phyloP scores from a whole-genome alignment of 2,329 filamentous ascomycete species.

The Fusarium pseudocircinatum region DNA sequence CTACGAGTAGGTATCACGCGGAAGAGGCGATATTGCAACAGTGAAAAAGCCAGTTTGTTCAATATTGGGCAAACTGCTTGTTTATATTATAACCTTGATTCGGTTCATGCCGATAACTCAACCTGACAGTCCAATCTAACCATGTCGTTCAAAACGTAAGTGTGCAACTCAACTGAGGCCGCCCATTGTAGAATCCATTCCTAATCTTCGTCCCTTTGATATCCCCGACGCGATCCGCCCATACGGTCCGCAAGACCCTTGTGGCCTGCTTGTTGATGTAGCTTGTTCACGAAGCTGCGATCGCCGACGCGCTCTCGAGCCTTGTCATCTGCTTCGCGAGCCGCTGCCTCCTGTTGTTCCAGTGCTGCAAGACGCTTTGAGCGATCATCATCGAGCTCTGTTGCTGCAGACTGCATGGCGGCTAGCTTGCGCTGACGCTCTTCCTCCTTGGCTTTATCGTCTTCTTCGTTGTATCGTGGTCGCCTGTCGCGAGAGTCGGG shows the following conservation, averaged over 20 bases:
- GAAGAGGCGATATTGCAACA: neutral
- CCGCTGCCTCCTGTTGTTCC: conserved; percentile 70
- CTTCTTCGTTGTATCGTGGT: conserved; percentile 35
- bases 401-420: conserved; percentile 77
- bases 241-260: conserved; percentile 63
- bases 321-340: conserved; percentile 73
- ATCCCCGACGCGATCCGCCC: conserved; percentile 57
- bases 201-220: conserved; percentile 58
- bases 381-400: conserved; percentile 75
- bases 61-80: neutral
- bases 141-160: neutral
- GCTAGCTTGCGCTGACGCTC: conserved; percentile 74
- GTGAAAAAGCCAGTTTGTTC: neutral
- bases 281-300: conserved; percentile 69
- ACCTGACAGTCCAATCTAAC: neutral
- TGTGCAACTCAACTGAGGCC: neutral
- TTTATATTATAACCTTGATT: neutral
- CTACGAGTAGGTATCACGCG: neutral
- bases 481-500: conserved; percentile 38
- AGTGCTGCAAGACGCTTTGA: conserved; percentile 73
- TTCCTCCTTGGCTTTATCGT: conserved; percentile 54
- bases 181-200: neutral
- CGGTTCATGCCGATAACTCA: neutral
- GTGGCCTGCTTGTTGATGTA: conserved; percentile 68
- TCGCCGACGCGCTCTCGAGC: conserved; percentile 71